Evolutionary conservation across 257 asterid genomes (phyloP), one percentile per base, ranked within the genome.

Genomic region (Primulina eburnea): DNA sequence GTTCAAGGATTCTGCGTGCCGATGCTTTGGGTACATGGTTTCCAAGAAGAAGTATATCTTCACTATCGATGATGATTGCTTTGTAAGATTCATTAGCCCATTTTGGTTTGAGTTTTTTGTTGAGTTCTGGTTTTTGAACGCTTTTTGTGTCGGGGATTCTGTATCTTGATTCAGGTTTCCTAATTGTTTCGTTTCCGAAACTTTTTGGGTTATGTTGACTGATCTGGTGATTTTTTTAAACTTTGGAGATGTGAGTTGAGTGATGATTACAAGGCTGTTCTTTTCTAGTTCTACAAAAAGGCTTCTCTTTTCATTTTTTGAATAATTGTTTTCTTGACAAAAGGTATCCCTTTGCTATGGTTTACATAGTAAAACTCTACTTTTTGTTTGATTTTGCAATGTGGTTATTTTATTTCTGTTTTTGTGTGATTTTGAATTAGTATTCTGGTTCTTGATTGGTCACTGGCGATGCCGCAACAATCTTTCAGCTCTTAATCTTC

Each of bases 41-140:
- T 82, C 84, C 2, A 82, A 82, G 72, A 82, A 82, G 80, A 79
- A 82, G 81, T 82, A 82, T 64, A 77, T 82, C 67, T 82, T 74
- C 81, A 82, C 87, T 70, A 82, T 82, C 16, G 87, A 82, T 24
- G 87, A 79, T 62, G 84, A 82, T 60, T 82, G 87, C 77, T 82
- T 77, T 32, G 84, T 77, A 73, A 77, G 87, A 30, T 69, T 73
- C 21, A 33, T 0, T 37, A 1, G n/a, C 60, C 60, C 70, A 5
- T 5, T 28, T 28, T 26, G 9, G 17, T 17, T 4, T 56, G 33
- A 8, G 17, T 63, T 32, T 32, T 56, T 53, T n/a, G 7, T 4
- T 50, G 37, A 34, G 30, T 20, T 24, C 2, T 34, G 9, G 47
- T 11, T 8, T 17, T 35, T 28, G 17, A 2, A 5, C 11, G 5